Evolutionary conservation across 2,329 filamentous ascomycete genomes (phyloP).

Genomic region (Penicillium capsulatum): DNA sequence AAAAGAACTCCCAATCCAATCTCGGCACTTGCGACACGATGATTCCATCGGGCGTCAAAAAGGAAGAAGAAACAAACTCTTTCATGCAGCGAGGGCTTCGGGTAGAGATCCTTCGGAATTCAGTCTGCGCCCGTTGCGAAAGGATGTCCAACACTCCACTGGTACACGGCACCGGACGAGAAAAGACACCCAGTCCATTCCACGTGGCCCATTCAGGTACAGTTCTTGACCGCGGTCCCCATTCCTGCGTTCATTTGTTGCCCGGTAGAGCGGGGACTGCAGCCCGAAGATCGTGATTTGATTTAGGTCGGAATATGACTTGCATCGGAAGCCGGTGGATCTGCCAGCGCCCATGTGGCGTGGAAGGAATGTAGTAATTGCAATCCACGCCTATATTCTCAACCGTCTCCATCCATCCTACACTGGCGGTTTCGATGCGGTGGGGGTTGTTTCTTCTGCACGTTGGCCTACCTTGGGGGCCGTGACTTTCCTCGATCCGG

Average conservation of each 20-base stretch:
- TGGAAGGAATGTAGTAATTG: constrained; percentile 1
- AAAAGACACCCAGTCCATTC: neutral
- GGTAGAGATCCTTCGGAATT: no score
- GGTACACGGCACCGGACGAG: neutral
- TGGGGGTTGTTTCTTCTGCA: neutral
- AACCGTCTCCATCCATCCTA: no score
- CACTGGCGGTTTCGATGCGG: no score
- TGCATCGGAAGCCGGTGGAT: constrained; percentile 12
- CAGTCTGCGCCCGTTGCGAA: no score
- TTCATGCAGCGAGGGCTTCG: no score
- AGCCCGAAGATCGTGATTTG: constrained; percentile 10
- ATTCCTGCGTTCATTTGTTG: no score
- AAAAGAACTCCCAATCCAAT: no score
- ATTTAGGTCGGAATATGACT: constrained; percentile 7
- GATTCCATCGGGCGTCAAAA: no score
- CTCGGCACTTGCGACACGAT: no score
- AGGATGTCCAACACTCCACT: neutral
- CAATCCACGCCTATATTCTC: constrained; percentile 1
- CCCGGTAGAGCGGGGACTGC: constrained; percentile 4
- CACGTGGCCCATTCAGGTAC: constrained; percentile 13
- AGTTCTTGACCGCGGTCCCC: constrained; percentile 1
- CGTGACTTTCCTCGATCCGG: no score
- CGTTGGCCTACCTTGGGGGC: no score
- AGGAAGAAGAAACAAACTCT: no score
- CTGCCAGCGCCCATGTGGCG: constrained; percentile 7